phyloP scores from a whole-genome alignment of 1,284 basidiomycete genomes.

The Moniliophthora roreri region DNA sequence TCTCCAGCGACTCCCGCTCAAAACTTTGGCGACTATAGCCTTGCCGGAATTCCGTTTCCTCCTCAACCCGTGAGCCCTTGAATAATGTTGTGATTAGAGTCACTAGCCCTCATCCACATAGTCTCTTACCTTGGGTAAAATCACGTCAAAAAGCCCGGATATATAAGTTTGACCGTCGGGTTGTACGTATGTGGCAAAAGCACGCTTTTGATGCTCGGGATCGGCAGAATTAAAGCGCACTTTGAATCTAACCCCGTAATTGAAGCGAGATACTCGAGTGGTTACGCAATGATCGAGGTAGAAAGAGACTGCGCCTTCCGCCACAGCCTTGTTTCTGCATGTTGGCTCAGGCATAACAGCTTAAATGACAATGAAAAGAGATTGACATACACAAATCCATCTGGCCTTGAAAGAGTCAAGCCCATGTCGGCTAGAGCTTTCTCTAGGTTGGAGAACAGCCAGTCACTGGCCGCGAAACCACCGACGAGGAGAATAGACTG shows the following conservation, averaged over 20 bases:
- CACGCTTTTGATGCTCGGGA: constrained; percentile 33
- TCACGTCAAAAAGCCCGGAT: constrained; percentile 27
- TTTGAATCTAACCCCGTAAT: constrained; percentile 38
- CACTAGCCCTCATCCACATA: too few species aligned
- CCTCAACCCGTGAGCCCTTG: constrained; percentile 7
- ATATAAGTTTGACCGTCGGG: constrained; percentile 25
- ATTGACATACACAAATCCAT: constrained; percentile 37
- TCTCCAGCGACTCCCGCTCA: not conserved
- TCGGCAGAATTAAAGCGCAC: constrained; percentile 28
- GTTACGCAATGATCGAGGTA: constrained; percentile 50
- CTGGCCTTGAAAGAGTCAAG: constrained; percentile 34
- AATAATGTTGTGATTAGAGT: not conserved
- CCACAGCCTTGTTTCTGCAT: constrained; percentile 53
- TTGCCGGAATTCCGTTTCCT: constrained; percentile 8
- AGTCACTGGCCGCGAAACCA: constrained; percentile 53
- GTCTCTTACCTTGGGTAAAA: constrained; percentile 31
- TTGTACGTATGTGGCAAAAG: constrained; percentile 17
- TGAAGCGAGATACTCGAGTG: constrained; percentile 41
- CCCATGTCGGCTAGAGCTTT: constrained; percentile 26
- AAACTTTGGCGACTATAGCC: not conserved
- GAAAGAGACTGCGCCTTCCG: constrained; percentile 54
- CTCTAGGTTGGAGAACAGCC: constrained; percentile 40
- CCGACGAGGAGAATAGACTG: constrained; percentile 41
- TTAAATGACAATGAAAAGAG: too few species aligned
- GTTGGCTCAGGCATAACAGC: not conserved